Percentiles rank a stretch among this genome's conserved stretches.
phyloP scores from a whole-genome alignment of 2,329 filamentous ascomycete species.

The Sporothrix phasma region DNA sequence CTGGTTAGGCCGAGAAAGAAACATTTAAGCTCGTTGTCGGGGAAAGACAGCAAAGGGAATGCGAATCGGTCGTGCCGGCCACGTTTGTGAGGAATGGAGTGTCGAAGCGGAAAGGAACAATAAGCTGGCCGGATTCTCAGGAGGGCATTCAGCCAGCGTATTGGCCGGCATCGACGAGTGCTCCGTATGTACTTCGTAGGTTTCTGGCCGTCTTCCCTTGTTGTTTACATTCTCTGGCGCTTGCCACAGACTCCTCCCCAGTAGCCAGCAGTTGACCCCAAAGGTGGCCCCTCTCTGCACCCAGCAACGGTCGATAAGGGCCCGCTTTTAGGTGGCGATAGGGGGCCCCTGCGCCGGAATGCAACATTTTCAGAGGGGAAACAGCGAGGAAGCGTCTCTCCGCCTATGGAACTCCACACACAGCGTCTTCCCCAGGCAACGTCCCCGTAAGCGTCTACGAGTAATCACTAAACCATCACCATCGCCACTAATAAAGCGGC shows the following conservation, averaged over 20 bases:
- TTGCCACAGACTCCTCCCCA: neutral
- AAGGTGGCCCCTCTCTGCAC: constrained; percentile 6
- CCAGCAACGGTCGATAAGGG: constrained; percentile 15
- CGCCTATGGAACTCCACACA: constrained; percentile 1
- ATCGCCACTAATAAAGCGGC: neutral
- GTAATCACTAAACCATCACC: no score
- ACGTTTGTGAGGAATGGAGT: constrained; percentile 1
- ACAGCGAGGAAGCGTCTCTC: neutral
- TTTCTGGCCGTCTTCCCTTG: neutral
- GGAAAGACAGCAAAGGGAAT: neutral
- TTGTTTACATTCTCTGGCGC: constrained; percentile 13
- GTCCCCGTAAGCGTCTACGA: no score
- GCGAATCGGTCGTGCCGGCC: neutral
- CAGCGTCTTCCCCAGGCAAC: neutral
- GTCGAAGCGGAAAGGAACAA: no score
- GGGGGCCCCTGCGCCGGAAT: neutral
- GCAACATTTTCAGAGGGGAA: neutral
- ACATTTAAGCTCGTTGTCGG: constrained; percentile 10
- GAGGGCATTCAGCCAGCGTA: neutral
- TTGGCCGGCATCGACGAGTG: neutral
- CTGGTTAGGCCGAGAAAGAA: neutral
- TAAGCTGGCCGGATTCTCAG: no score
- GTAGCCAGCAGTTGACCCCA: neutral
- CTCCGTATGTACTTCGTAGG: no score
- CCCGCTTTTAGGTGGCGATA: neutral